phyloP scores from a whole-genome alignment of 176 grass and related monocot genomes.

The Juncus effusus region DNA sequence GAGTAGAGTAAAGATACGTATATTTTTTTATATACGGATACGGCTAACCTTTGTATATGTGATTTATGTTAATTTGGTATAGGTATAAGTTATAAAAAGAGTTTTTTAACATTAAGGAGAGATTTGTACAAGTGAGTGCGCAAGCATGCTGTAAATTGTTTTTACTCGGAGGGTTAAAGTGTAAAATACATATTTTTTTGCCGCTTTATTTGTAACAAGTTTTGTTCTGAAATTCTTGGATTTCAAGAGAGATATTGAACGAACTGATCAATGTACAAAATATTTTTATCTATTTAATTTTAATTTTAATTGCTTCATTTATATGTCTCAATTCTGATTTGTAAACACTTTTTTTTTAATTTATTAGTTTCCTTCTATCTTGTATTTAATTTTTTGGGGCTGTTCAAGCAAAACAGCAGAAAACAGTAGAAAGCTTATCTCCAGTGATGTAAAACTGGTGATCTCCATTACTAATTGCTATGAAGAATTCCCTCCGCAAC shows the following conservation, averaged over 20 bases:
- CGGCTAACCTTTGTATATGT: conserved; percentile 41
- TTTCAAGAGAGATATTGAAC: conserved; percentile 15
- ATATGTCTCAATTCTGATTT: background rate
- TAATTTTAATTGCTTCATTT: background rate
- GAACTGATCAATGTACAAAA: conserved; percentile 20
- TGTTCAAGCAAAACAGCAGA: too few relatives aligned
- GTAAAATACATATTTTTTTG: conserved; percentile 30
- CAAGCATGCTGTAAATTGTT: conserved; percentile 47
- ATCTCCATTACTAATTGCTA: too few relatives aligned
- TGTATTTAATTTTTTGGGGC: too few relatives aligned
- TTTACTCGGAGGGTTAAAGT: conserved; percentile 38
- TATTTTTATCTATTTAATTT: background rate
- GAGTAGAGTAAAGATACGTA: conserved; percentile 34
- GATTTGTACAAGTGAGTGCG: conserved; percentile 37
- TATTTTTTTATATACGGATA: conserved; percentile 18
- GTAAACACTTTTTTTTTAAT: too few relatives aligned
- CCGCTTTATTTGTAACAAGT: conserved; percentile 35
- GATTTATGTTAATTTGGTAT: conserved; percentile 17
- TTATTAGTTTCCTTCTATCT: too few relatives aligned
- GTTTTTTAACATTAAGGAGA: conserved; percentile 62
- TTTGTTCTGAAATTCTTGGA: conserved; percentile 26
- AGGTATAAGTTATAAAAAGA: conserved; percentile 35
- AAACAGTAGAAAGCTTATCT: too few relatives aligned
- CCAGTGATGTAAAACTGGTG: too few relatives aligned
- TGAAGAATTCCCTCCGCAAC: too few relatives aligned